Conservation (phyloP, 2,329 filamentous ascomycete genomes). For the Venturia oleaginea region DNA sequence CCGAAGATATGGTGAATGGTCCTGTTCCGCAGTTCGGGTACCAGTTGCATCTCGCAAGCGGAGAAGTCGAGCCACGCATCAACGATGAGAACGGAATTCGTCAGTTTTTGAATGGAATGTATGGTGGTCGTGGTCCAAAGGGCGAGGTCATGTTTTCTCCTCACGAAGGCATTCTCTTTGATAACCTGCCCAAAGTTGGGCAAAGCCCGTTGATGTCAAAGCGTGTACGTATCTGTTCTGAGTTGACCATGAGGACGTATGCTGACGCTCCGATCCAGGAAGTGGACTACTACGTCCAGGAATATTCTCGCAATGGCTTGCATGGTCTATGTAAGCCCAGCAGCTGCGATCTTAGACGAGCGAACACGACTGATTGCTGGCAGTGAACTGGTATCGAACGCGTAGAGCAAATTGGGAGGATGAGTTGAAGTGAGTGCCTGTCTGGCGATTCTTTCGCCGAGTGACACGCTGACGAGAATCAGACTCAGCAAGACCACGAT, state of each 20-base stretch:
- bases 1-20: conserved; percentile 50
- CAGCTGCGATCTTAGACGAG: background rate
- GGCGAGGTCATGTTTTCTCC: conserved; percentile 51
- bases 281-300: conserved; percentile 64
- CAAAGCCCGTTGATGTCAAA: conserved; percentile 51
- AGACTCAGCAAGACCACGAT: conserved; percentile 23
- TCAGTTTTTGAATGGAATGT: conserved; percentile 62
- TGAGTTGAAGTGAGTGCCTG: conserved; percentile 42
- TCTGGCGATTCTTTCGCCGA: background rate
- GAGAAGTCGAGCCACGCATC: conserved; percentile 40
- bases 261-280: conserved; percentile 34
- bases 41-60: conserved; percentile 68
- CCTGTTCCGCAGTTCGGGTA: conserved; percentile 66
- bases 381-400: conserved; percentile 80
- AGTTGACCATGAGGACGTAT: background rate
- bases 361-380: conserved; percentile 4
- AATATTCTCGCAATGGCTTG: conserved; percentile 65
- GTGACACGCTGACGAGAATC: background rate
- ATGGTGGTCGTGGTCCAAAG: conserved; percentile 52
- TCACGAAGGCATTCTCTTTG: conserved; percentile 51
- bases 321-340: conserved; percentile 54
- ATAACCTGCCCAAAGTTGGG: conserved; percentile 30
- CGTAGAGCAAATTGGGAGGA: conserved; percentile 66
- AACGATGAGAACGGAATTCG: conserved; percentile 53
- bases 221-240: conserved; percentile 36